Conservation (phyloP, 768 basidiomycete species). For the Sporobolomyces roseus region DNA sequence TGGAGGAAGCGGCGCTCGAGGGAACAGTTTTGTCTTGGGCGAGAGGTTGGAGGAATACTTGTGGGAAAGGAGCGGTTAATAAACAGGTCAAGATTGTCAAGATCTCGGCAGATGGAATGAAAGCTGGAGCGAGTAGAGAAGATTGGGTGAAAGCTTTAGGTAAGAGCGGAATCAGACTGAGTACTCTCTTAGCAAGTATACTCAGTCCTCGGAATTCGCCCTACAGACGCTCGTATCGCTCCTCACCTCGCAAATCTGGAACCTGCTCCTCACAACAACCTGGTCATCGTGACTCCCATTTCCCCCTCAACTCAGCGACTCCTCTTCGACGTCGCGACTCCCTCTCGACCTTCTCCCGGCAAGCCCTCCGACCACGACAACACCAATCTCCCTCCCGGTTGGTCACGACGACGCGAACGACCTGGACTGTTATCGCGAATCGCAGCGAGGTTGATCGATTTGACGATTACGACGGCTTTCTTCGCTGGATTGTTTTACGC, state of each 20-base stretch:
- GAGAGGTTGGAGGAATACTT: conserved; percentile 21
- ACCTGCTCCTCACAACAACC: conserved; percentile 15
- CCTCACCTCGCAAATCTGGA: conserved; percentile 13
- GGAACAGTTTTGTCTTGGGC: conserved; percentile 18
- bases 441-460: neutral
- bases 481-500: neutral
- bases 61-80: conserved; percentile 24
- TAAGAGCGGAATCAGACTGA: too few species aligned
- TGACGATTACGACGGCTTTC: neutral
- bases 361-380: neutral
- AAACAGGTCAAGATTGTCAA: conserved; percentile 25
- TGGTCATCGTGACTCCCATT: conserved; percentile 26
- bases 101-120: neutral
- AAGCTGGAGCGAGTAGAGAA: neutral
- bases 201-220: neutral
- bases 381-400: conserved; percentile 1
- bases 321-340: conserved; percentile 27
- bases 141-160: neutral
- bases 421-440: neutral
- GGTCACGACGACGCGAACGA: too few species aligned
- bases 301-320: conserved; percentile 5
- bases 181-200: too few species aligned
- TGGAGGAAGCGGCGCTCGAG: neutral
- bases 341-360: neutral
- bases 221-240: conserved; percentile 8